Evolutionary conservation across 164 flowering plant genomes (phyloP), one percentile per base, ranked within the genome.

Genomic region (Pachysandra terminalis): DNA sequence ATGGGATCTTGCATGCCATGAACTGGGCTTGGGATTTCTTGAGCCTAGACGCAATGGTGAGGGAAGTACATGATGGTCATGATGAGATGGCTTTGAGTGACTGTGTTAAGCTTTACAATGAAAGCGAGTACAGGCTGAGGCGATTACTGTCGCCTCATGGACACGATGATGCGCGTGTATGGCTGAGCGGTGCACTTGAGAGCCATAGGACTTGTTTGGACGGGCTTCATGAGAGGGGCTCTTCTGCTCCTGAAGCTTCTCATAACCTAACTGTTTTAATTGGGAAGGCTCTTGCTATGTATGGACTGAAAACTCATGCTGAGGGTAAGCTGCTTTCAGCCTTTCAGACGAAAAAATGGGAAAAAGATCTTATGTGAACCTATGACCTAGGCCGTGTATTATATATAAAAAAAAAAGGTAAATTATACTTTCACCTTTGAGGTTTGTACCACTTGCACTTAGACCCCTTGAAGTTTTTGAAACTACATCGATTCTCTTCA

Each of bases 201-300:
- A 78, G 74, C 77, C 89, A 84, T 54, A 64, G 77, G 69, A 81
- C 81, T 64, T 89, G 90, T 62, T 74, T 86, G 78, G 94, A 86
- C 72, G 86, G 89, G 5, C 71, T 86, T 61, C 58, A 52, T 0
- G 84, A 79, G 70, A 72, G 35, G 49, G 74, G 79, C 1, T 22
- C 9, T 21, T 17, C 23, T 59, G 24, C 70, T 16, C 59, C 58
- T 53, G 66, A 59, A 3, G 24, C 6, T 41, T 70, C 71, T 27
- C 70, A 61, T 7, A 86, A 86, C 59, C 63, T 85, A 69, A 80
- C 82, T n/a, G 8, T 19, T 28, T 37, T 74, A 59, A 74, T 88
- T 27, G 23, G 76, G 37, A 68, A 79, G 45, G 87, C 87, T 35
- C 71, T 88, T 73, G 78, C 78, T 59, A 67, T 79, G 22, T 73